Percentiles rank a stretch among this genome's conserved stretches.
These are phyloP conservation scores for Clitoria ternatea DNA, from an alignment of 306 rosid species.

Conservation along the genomic window DNA sequence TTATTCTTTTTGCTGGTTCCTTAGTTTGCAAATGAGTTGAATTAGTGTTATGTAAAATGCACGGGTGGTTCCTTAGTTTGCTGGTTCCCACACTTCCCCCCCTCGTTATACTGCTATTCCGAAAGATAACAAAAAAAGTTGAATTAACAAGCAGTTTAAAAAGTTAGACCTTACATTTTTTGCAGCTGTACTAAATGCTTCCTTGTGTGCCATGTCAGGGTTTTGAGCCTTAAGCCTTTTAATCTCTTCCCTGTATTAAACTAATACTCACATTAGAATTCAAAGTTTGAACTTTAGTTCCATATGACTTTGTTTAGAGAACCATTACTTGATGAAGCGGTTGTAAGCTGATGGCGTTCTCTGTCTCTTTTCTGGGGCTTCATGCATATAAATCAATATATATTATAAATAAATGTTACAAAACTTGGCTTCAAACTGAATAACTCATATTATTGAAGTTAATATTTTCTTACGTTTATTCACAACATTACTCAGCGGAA, in stretches of 20 bases:
- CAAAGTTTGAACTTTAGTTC: background rate
- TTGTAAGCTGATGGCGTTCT: slow-evolving; percentile 97
- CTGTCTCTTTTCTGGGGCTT: slow-evolving; percentile 94
- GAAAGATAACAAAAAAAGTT: too few species aligned
- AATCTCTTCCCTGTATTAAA: slow-evolving; percentile 75
- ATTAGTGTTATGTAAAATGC: too few species aligned
- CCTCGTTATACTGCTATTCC: too few species aligned
- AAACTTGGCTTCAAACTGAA: slow-evolving; percentile 2
- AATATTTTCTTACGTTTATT: slow-evolving; percentile 54
- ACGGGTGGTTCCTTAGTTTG: too few species aligned
- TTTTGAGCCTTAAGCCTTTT: slow-evolving; percentile 82
- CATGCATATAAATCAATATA: background rate
- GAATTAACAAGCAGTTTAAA: background rate
- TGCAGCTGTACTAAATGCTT: slow-evolving; percentile 89
- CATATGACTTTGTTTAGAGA: background rate
- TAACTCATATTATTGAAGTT: background rate
- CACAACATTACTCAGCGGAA: slow-evolving; percentile 49
- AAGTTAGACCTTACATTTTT: slow-evolving; percentile 55
- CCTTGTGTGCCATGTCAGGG: slow-evolving; percentile 90
- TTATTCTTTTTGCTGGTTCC: too few species aligned
- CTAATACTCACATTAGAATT: slow-evolving; percentile 5
- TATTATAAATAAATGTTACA: background rate
- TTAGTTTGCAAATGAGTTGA: too few species aligned
- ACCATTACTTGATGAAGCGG: slow-evolving; percentile 76
- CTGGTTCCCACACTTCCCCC: too few species aligned